Base-by-base conservation (phyloP, 2,329 filamentous ascomycete genomes). In the Blastomyces silverae region DNA sequence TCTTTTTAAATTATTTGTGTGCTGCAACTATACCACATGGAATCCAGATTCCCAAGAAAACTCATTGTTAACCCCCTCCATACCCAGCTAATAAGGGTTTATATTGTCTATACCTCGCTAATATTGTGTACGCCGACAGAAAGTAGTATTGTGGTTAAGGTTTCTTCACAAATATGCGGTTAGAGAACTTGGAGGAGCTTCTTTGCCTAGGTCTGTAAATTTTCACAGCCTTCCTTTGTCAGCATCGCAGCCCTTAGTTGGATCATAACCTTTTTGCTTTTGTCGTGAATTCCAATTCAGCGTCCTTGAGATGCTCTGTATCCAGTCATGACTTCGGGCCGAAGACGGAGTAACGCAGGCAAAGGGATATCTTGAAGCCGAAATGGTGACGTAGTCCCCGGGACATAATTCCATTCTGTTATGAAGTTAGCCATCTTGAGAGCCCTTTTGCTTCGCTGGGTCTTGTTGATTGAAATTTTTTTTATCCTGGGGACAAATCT, bases 341-440 rank as follows among this genome's bases (percentile, higher is more conserved):
- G 73, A 75, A 7, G 75, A 72, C 4, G 79, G 79, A 67, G 81
- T 71, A 37, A 82, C 79, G 69, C 80, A 81, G 28, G 80, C 80
- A 72, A 82, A 83, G 1, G 81, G 81, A 69, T 81, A 83, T 64
- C 80, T 73, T 7, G 79, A 81, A 20, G 81, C 81, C 10, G 79
- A 81, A n/a, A 83, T 79, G 0, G 80, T 83, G 46, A 82, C 79
- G 68, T 83, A 83, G 70, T 83, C 81, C 11, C 81, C 81, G 0
- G 80, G 79, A 60, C 75, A 72, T 66, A 82, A 68, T 69, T 82
- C 80, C 59, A 81, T 71, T 67, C 80, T 81, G 67, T 42, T 57
- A 50, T 37, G 22, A 34, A n/a, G 52, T 63, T 28, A 58, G 15
- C 64, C 55, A 70, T 63, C 77, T 63, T 64, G 63, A 66, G 57